Evolutionary conservation across 2,329 filamentous ascomycete genomes (phyloP), one percentile per base, ranked within the genome.

Genomic region (Verticillium albo-atrum): DNA sequence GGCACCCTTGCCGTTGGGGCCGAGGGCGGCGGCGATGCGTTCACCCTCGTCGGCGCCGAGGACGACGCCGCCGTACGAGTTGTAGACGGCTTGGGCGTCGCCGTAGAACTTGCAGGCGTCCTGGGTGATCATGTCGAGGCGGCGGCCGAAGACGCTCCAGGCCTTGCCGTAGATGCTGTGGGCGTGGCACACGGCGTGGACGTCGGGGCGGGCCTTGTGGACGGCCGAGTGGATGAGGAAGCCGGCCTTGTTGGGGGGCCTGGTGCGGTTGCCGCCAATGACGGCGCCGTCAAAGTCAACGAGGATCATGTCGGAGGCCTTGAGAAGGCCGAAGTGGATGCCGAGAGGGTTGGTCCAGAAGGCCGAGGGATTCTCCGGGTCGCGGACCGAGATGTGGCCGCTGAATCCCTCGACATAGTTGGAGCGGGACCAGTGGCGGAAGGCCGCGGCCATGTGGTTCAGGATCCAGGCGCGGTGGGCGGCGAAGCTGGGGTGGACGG

Each of bases 261-360:
- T 75, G 1, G 73, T 75, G 56, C 74, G 79, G 67, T 88, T 87
- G 0, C 87, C 87, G 14, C 86, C 86, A 6, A 89, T 79, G 7
- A 87, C 80, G n/a, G 82, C 80, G 15, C 88, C 88, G 32, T 73
- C 68, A 51, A 78, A 72, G 64, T 90, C 82, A 3, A 91, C 80
- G 20, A 88, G 80, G 37, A 90, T 83, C 82, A 91, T 86, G 68
- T 91, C 88, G 17, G 79, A 82, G 0, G 87, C 86, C 60, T 83
- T 84, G 58, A 91, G 77, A 57, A 88, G 74, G 2, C 82, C 87
- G 66, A 90, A 91, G 70, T 90, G 88, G 23, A 77, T 76, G 3
- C 85, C 86, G 0, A 91, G 27, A 71, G 88, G 75, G 84, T 91
- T 80, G 64, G 86, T 90, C 88, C 88, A 90, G 72, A 89, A 88